Evolutionary conservation across 2,329 filamentous ascomycete genomes (phyloP), one percentile per base, ranked within the genome.

Genomic region (Phaeoacremonium minimum): DNA sequence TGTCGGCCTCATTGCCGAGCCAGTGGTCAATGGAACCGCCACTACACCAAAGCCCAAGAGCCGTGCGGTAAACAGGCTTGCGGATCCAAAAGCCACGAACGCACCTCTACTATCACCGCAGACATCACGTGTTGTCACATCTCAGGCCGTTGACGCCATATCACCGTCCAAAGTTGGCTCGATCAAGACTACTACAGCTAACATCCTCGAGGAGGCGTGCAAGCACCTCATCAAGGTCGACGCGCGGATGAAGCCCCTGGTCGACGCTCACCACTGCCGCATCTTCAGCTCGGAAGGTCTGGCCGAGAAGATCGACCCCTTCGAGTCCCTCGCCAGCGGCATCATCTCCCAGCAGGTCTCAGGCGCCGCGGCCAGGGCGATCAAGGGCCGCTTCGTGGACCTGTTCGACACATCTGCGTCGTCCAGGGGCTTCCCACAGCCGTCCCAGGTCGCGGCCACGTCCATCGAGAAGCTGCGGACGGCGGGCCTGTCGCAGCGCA

Each of bases 261-360:
- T 96, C 33, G 80, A 86, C 39, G 76, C 78, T 39, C 75, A 95
- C 53, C 77, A 76, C 42, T 97, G 91, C 60, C 73, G 71, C 37
- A 64, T 93, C 13, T 97, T 97, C 63, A 85, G 82, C 2, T 76
- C 87, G 0, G 82, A 85, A 44, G 88, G 89, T 0, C 66, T 97
- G n/a, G 78, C 83, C 18, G 88, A 96, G 60, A 72, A 79, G 45
- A 78, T 96, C 42, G 88, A 97, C 60, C 93, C 93, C 0, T 98
- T 96, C 53, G 83, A 85, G 49, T 82, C 79, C 39, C 72, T 98
- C 20, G 75, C 79, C 28, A 90, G 84, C 58, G 85, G 89, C 35
- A 96, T 98, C 55, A 95, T 97, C 50, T 89, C 87, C 36, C 93
- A 97, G 63, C 93, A 98, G 66, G 91, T 98, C 15, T 95, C 89